Conservation (phyloP, 768 basidiomycete genomes). For the Mycena chlorophos region DNA sequence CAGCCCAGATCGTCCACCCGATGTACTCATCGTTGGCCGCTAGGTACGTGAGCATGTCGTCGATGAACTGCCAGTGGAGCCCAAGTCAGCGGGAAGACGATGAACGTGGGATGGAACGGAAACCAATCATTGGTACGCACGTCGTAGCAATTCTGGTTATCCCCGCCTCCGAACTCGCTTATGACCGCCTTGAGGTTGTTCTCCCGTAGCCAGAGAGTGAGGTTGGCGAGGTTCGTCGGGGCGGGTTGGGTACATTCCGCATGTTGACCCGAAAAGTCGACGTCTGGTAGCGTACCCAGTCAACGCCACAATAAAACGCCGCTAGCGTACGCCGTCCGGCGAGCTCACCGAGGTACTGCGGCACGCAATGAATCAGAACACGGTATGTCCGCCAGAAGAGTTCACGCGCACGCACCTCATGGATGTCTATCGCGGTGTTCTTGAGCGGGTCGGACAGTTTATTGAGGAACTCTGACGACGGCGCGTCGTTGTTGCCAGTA, state of each 20-base stretch:
- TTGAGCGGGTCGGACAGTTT: conserved; percentile 40
- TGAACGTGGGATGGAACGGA: background rate
- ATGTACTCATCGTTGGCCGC: conserved; percentile 45
- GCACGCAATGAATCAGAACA: no score
- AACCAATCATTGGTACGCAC: conserved; percentile 23
- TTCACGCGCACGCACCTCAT: conserved; percentile 34
- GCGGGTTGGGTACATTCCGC: conserved; percentile 45
- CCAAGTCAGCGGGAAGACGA: background rate
- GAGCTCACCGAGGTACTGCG: conserved; percentile 19
- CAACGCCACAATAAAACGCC: conserved; percentile 7
- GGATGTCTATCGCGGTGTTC: conserved; percentile 48
- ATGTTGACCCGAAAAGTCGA: conserved; percentile 45
- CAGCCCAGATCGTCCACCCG: conserved; percentile 51
- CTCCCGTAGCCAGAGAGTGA: conserved; percentile 44
- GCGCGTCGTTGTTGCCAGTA: conserved; percentile 33
- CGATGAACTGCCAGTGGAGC: conserved; percentile 28
- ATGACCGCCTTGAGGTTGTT: conserved; percentile 48
- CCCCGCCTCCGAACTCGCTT: conserved; percentile 47
- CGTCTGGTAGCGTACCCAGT: no score
- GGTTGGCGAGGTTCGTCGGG: conserved; percentile 41
- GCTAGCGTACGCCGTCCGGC: background rate
- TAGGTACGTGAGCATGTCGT: conserved; percentile 43
- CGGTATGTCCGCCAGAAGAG: background rate
- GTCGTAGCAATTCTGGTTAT: conserved; percentile 44
- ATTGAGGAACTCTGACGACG: conserved; percentile 45